phyloP scores from a whole-genome alignment of 371 early-diverging fungal genomes.

The Actinomortierella ambigua region DNA sequence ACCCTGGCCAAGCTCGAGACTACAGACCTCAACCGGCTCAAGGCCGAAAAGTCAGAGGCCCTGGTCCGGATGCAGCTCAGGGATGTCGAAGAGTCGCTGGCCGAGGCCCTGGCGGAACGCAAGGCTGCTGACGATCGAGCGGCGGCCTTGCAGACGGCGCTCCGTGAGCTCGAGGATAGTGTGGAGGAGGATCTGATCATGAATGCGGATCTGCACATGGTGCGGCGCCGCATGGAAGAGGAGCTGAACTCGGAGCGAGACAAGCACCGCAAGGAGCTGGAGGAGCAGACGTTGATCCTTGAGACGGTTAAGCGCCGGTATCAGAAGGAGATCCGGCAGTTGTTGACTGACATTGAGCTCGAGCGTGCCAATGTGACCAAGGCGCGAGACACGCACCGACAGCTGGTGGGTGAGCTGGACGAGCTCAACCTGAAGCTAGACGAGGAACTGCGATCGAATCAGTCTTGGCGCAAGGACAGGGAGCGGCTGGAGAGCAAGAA shows the following conservation, averaged over 20 bases:
- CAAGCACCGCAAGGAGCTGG: conserved; percentile 69
- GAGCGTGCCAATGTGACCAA: conserved; percentile 66
- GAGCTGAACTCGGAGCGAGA: conserved; percentile 72
- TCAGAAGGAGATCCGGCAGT: conserved; percentile 76
- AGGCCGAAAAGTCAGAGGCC: conserved; percentile 68
- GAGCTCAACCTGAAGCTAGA: conserved; percentile 55
- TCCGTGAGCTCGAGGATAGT: conserved; percentile 69
- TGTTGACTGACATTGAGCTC: conserved; percentile 75
- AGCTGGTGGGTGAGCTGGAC: conserved; percentile 61
- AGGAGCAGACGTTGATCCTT: conserved; percentile 68
- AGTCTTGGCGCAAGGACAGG: conserved; percentile 69
- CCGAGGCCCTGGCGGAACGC: conserved; percentile 59
- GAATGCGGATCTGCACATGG: conserved; percentile 64
- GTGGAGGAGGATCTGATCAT: conserved; percentile 69
- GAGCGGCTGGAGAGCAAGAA: conserved; percentile 63
- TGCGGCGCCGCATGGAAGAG: conserved; percentile 73
- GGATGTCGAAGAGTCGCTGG: conserved; percentile 68
- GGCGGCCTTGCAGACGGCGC: conserved; percentile 62
- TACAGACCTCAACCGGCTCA: conserved; percentile 62
- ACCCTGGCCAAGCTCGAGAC: conserved; percentile 59
- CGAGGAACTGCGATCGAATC: conserved; percentile 54
- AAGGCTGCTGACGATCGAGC: conserved; percentile 64
- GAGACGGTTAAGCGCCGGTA: conserved; percentile 71
- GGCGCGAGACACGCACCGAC: conserved; percentile 67
- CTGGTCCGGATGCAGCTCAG: conserved; percentile 53